Evolutionary conservation across 352 stramenopile species (phyloP).

Genomic region (Phytophthora foliorum): DNA sequence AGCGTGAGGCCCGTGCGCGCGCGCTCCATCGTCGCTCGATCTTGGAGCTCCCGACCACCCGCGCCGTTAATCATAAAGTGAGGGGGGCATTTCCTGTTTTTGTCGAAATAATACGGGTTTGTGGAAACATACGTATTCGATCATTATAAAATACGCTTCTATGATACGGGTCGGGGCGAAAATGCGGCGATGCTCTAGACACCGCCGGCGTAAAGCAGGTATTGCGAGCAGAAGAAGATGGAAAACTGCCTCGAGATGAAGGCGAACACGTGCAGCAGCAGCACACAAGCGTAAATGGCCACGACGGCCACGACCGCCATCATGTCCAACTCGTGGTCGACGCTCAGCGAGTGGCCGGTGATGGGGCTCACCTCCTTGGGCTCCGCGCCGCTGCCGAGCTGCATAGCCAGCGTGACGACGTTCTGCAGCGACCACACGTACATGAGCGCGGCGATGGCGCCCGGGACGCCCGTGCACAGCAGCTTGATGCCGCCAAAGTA

Average conservation of each 20-base stretch:
- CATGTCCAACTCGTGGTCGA: conserved; percentile 51
- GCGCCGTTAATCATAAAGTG: neutral
- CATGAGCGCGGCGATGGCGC: conserved; percentile 46
- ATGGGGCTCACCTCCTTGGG: neutral
- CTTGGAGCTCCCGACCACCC: conserved; percentile 23
- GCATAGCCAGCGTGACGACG: conserved; percentile 30
- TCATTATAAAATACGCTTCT: neutral
- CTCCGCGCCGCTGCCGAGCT: conserved; percentile 9
- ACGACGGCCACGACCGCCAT: conserved; percentile 54
- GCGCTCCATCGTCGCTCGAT: conserved; percentile 41
- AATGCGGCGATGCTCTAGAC: neutral
- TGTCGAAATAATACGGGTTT: neutral
- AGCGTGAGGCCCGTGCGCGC: conserved; percentile 42
- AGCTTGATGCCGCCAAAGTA: conserved; percentile 73
- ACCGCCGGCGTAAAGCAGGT: conserved; percentile 53
- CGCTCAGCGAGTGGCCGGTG: conserved; percentile 32
- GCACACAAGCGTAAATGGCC: conserved; percentile 58
- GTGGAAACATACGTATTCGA: neutral
- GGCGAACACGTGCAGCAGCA: conserved; percentile 61
- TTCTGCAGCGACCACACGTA: conserved; percentile 64
- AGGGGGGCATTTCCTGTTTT: neutral
- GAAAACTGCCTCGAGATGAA: conserved; percentile 70
- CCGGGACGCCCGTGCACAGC: conserved; percentile 54
- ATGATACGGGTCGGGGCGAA: neutral
- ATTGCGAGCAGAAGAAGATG: conserved; percentile 79